phyloP scores from a whole-genome alignment of 139 green algal genomes.

The Astrephomene gubernaculifera region DNA sequence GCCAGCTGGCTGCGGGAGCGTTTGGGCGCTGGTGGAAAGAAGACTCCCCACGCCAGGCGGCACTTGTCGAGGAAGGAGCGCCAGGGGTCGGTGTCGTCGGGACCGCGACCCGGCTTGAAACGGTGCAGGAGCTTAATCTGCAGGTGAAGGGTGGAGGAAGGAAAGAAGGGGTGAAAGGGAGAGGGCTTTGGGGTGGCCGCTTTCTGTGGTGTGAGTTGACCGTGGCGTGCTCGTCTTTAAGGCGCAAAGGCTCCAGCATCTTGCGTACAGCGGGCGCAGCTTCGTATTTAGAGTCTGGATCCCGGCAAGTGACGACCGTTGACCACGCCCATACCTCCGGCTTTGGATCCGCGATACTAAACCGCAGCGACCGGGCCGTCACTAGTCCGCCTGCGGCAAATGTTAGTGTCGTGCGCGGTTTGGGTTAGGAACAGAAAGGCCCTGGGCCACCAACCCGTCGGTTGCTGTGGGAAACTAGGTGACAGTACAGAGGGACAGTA shows the following conservation, averaged over 20 bases:
- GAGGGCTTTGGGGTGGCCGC: too few relatives aligned
- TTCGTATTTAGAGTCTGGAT: too few relatives aligned
- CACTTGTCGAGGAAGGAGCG: constrained; percentile 47
- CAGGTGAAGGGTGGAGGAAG: background rate
- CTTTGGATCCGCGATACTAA: constrained; percentile 6
- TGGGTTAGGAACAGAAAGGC: too few relatives aligned
- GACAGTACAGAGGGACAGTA: too few relatives aligned
- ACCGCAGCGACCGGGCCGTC: constrained; percentile 20
- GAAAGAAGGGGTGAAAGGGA: background rate
- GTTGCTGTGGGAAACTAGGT: too few relatives aligned
- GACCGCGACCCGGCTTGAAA: constrained; percentile 11
- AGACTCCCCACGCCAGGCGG: constrained; percentile 57
- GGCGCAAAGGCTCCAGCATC: too few relatives aligned
- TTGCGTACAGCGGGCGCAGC: too few relatives aligned
- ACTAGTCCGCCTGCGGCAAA: background rate
- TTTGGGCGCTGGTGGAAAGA: constrained; percentile 46
- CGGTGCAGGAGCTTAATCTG: constrained; percentile 40
- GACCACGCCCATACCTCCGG: constrained; percentile 11
- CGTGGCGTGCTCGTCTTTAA: too few relatives aligned
- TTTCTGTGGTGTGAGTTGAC: too few relatives aligned
- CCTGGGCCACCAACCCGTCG: too few relatives aligned
- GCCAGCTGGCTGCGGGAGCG: background rate
- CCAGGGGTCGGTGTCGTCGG: constrained; percentile 39
- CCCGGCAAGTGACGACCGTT: too few relatives aligned
- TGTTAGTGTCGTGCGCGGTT: too few relatives aligned